Evolutionary conservation across 2,329 filamentous ascomycete genomes (phyloP), one percentile per base, ranked within the genome.

Genomic region (Monosporascus sp.): DNA sequence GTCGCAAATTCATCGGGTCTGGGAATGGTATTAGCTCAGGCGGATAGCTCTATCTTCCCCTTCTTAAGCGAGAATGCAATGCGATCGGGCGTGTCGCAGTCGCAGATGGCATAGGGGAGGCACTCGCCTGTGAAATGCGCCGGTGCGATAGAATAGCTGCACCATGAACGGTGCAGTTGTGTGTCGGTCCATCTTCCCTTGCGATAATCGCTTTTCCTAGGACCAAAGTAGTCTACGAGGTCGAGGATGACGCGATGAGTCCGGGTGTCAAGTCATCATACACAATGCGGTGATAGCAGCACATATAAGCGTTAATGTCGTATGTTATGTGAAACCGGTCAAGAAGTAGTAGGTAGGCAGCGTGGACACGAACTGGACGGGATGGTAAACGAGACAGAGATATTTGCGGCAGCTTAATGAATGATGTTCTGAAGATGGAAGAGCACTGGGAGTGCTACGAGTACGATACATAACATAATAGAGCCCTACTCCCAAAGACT

Each of bases 121-220:
- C 53, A 53, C 65, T 51, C 72, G 85, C 85, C 82, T 81, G 71
- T 93, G 87, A 65, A 90, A 92, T 44, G 80, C 78, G 65, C 86
- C 83, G 17, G 79, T 82, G 55, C 86, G 84, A 72, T 93, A 95
- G 76, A 92, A 96, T 55, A 96, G 80, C 67, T 89, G 91, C 18
- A 96, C 77, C 56, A 93, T 82, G 72, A 96, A 96, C 6, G 91
- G 92, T 3, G 88, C 84, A 14, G 85, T 88, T 47, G 80, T 79
- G 65, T 89, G 81, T 57, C 87, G 85, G 67, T 91, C 83, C 62
- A 86, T 76, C 64, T 18, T 7, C 39, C 8, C 7, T 43, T 24
- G 39, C 39, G 37, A 18, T 39, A 39, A n/a, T 39, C 5, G 8
- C 37, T 39, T 17, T 17, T 17, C 37, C 37, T 18, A 17, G 7